Base-by-base conservation (phyloP, 1,139 yeast genomes). In the Nakaseomyces uthaithaninus region DNA sequence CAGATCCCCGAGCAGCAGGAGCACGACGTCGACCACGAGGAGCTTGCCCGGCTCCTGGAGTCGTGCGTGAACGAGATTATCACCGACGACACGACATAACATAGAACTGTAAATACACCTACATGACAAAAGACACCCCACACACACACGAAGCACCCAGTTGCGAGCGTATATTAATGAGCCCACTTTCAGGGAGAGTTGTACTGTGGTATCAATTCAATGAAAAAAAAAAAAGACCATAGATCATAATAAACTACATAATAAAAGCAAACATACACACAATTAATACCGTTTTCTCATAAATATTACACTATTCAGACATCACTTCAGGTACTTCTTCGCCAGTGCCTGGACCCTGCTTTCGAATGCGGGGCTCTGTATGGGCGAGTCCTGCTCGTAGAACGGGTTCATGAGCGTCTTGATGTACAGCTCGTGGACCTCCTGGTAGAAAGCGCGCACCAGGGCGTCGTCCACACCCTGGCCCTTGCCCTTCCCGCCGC, bases 331-430 rank as follows among this genome's bases (percentile, higher is more conserved):
- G 60, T 87, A 85, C 65, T 85, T 86, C 53, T 77, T 75, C 3
- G 94, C 94, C 45, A 83, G 60, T 27, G 71, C 63, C 54, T 80
- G 76, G 34, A 91, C 81, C 52, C 79, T 76, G 46, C 75, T 62
- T 62, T 91, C 96, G 61, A 91, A 91, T 19, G 73, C 77, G 0
- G 82, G 77, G 37, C 84, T 78, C 23, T 74, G 68, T 25, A 91
- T 84, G 1, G 89, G 80, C 47, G 79, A 82, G 54, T 85, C 83
- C 33, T 78, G 75, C 40, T 73, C 69, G 58, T 87, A 91, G 56
- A 91, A 91, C 2, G 98, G 98, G 49, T 83, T 85, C 67, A 91
- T 66, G 39, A 85, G 62, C 14, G 91, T 77, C 63, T 89, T 91
- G 25, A 84, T 87, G 53, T 89, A 91, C 39, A 89, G 65, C 52